phyloP scores from a whole-genome alignment of 1,284 basidiomycete species.

The Pisolithus thermaeus region DNA sequence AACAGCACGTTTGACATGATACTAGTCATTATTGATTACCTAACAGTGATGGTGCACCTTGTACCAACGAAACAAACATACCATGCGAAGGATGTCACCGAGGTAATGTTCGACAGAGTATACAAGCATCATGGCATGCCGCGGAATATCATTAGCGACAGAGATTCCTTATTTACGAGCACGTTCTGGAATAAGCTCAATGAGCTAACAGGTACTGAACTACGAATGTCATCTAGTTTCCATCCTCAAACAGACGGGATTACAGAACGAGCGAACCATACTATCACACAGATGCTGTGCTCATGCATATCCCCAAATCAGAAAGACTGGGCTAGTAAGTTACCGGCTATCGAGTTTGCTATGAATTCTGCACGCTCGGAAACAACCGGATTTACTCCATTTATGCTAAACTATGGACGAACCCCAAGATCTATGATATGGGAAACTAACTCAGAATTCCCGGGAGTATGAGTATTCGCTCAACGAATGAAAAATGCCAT shows the following conservation, averaged over 20 bases:
- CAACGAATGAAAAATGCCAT: conserved; percentile 24
- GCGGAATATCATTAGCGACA: too few relatives aligned
- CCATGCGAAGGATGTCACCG: too few relatives aligned
- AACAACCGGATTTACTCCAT: conserved; percentile 30
- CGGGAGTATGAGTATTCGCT: conserved; percentile 22
- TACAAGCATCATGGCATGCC: too few relatives aligned
- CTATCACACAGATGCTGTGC: conserved; percentile 20
- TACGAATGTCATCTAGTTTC: too few relatives aligned
- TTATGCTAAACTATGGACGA: conserved; percentile 32
- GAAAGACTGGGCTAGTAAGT: too few relatives aligned
- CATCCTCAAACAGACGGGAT: conserved; percentile 6
- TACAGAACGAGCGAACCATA: conserved; percentile 17
- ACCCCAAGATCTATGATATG: conserved; percentile 29
- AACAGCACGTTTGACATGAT: too few relatives aligned
- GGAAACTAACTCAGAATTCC: conserved; percentile 15
- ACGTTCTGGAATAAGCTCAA: conserved; percentile 22
- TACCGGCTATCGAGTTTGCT: too few relatives aligned
- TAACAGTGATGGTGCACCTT: too few relatives aligned
- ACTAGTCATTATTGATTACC: too few relatives aligned
- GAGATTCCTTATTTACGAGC: conserved; percentile 19
- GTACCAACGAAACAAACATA: too few relatives aligned
- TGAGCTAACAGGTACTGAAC: conserved; percentile 3
- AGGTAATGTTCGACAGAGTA: too few relatives aligned
- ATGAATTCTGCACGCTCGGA: too few relatives aligned
- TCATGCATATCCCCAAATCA: conserved; percentile 14